Evolutionary conservation across 106 monocot species (phyloP).

Genomic region (Ottelia alismoides): DNA sequence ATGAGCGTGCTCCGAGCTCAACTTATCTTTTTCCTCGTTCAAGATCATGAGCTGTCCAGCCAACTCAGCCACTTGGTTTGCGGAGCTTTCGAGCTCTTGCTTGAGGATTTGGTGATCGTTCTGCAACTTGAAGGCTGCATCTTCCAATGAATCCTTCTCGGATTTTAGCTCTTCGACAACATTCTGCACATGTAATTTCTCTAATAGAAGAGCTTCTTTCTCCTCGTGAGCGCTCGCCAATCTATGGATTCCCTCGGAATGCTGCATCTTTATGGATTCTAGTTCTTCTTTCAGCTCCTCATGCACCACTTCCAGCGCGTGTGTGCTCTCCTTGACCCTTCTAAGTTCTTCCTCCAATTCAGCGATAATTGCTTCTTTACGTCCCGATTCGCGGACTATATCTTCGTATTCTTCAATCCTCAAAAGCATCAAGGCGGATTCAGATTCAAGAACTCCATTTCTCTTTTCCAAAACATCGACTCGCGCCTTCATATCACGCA

Average conservation of each 20-base stretch:
- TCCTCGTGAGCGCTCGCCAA: too few species aligned
- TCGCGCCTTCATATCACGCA: slow-evolving; percentile 4
- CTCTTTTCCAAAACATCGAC: slow-evolving; percentile 12
- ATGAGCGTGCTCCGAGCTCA: not conserved
- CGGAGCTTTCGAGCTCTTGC: slow-evolving; percentile 7
- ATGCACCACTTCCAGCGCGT: slow-evolving; percentile 8
- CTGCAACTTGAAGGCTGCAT: not conserved
- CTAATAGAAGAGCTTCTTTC: slow-evolving; percentile 2
- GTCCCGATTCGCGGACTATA: slow-evolving; percentile 1
- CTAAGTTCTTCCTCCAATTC: slow-evolving; percentile 1
- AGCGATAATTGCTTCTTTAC: slow-evolving; percentile 1
- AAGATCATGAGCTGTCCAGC: not conserved
- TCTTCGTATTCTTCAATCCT: slow-evolving; percentile 13
- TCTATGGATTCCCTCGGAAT: too few species aligned
- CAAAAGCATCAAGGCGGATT: slow-evolving; percentile 1
- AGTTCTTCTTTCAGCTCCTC: slow-evolving; percentile 8
- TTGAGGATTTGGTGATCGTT: slow-evolving; percentile 8
- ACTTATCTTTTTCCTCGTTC: not conserved
- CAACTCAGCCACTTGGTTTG: not conserved
- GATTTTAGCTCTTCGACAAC: slow-evolving; percentile 4
- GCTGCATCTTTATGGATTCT: not conserved
- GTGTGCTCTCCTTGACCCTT: not conserved
- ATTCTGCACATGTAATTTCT: slow-evolving; percentile 3
- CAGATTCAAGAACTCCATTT: slow-evolving; percentile 15
- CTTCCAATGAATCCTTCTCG: not conserved